Conservation (phyloP, 1,284 basidiomycete genomes). For the Vanrija humicola region DNA sequence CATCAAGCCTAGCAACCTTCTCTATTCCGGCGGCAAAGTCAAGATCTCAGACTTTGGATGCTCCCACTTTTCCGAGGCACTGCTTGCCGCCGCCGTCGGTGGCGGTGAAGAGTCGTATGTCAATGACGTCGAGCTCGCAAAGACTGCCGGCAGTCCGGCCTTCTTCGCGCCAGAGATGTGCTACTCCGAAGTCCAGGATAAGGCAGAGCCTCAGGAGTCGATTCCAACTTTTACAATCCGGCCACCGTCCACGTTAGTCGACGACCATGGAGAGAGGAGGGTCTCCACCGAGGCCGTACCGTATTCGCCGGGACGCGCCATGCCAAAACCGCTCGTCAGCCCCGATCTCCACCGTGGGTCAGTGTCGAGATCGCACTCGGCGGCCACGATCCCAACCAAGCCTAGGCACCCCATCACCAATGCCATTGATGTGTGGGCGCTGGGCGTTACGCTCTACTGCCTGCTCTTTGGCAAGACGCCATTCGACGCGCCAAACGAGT, state of each 20-base stretch:
- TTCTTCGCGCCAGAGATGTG: slow-evolving; percentile 97
- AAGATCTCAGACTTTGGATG: slow-evolving; percentile 99
- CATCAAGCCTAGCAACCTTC: slow-evolving; percentile 96
- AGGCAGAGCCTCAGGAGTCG: slow-evolving; percentile 13
- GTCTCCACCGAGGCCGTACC: not conserved
- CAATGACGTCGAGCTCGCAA: slow-evolving; percentile 82
- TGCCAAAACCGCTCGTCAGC: not conserved
- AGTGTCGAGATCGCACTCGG: slow-evolving; percentile 28
- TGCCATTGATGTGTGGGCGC: slow-evolving; percentile 97
- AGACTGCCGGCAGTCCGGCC: slow-evolving; percentile 94
- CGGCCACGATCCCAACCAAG: slow-evolving; percentile 21
- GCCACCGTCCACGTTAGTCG: slow-evolving; percentile 24
- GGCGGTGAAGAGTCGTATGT: slow-evolving; percentile 56
- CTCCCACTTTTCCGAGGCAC: slow-evolving; percentile 87
- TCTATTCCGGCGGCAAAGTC: slow-evolving; percentile 80
- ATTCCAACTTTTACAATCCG: slow-evolving; percentile 35
- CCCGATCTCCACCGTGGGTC: slow-evolving; percentile 2
- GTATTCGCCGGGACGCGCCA: not conserved
- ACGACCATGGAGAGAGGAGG: slow-evolving; percentile 5
- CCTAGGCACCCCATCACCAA: slow-evolving; percentile 75
- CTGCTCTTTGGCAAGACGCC: slow-evolving; percentile 82
- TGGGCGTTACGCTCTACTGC: slow-evolving; percentile 96
- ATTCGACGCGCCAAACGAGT: slow-evolving; percentile 67
- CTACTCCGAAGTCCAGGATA: slow-evolving; percentile 48
- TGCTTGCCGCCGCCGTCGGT: slow-evolving; percentile 56